phyloP scores from a whole-genome alignment of 2,329 filamentous ascomycete genomes.

The Xylariaceae sp. region DNA sequence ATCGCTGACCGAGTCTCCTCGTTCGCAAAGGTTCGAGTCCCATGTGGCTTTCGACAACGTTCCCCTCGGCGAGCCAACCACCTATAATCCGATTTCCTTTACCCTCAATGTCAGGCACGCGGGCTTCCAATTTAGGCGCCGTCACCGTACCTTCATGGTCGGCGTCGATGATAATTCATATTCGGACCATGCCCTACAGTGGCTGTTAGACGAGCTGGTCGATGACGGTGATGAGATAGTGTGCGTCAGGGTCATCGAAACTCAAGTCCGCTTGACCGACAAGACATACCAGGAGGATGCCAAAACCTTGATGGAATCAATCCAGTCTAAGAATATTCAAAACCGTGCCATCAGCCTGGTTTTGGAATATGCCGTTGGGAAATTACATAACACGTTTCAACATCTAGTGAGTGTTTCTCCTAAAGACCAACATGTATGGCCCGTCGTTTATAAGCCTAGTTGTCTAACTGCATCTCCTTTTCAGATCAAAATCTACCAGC shows the following conservation, averaged over 20 bases:
- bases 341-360: slow-evolving; percentile 86
- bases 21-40: slow-evolving; percentile 59
- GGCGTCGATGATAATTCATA: slow-evolving; percentile 91
- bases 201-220: slow-evolving; percentile 89
- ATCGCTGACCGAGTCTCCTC: slow-evolving; percentile 44
- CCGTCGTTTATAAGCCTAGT: background rate
- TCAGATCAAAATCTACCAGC: slow-evolving; percentile 90
- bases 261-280: slow-evolving; percentile 72
- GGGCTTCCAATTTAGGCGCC: slow-evolving; percentile 80
- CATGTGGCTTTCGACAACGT: slow-evolving; percentile 69
- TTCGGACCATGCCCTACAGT: slow-evolving; percentile 90
- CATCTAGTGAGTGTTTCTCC: slow-evolving; percentile 71
- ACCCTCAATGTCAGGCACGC: slow-evolving; percentile 86
- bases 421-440: background rate
- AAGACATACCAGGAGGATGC: slow-evolving; percentile 80
- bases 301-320: slow-evolving; percentile 73
- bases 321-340: slow-evolving; percentile 77
- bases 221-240: slow-evolving; percentile 95
- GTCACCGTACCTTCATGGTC: slow-evolving; percentile 88
- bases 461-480: background rate
- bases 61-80: slow-evolving; percentile 62
- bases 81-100: slow-evolving; percentile 70
- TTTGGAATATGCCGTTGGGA: slow-evolving; percentile 87
- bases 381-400: slow-evolving; percentile 89
- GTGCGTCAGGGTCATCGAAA: slow-evolving; percentile 86